A percentile compares a stretch with the other conserved stretches of the same genome.
These are phyloP conservation scores for Quillaja saponaria DNA, from an alignment of 306 rosid genomes.

Conservation along the genomic window DNA sequence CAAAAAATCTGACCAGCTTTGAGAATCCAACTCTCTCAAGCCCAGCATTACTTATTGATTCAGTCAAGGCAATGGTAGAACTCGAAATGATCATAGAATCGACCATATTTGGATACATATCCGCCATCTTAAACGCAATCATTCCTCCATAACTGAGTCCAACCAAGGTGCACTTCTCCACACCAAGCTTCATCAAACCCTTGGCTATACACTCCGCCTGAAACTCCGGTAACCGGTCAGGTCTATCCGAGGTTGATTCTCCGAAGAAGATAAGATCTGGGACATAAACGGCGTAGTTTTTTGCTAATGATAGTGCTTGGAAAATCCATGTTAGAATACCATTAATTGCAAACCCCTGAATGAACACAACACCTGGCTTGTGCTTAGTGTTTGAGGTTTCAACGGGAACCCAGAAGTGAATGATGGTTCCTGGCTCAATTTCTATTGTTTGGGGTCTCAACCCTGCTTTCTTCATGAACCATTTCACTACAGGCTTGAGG, in stretches of 20 bases:
- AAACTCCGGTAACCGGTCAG: conserved; percentile 39
- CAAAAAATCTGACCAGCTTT: conserved; percentile 38
- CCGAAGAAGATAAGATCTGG: conserved; percentile 51
- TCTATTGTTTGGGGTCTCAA: conserved; percentile 32
- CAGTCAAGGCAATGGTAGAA: conserved; percentile 36
- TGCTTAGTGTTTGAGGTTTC: not conserved
- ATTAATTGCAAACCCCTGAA: conserved; percentile 41
- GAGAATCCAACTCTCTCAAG: conserved; percentile 34
- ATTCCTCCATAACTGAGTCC: conserved; percentile 51
- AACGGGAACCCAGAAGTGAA: conserved; percentile 43
- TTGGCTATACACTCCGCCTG: conserved; percentile 48
- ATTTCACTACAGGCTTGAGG: conserved; percentile 8
- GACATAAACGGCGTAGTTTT: conserved; percentile 37
- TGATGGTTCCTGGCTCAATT: conserved; percentile 42
- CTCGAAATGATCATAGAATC: conserved; percentile 38
- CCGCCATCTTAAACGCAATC: conserved; percentile 48
- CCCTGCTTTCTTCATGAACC: conserved; percentile 29
- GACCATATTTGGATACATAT: conserved; percentile 41
- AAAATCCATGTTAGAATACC: conserved; percentile 48
- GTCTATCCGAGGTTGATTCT: conserved; percentile 35
- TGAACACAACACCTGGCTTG: conserved; percentile 31
- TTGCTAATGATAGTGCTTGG: conserved; percentile 38
- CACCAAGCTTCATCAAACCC: conserved; percentile 44
- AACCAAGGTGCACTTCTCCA: conserved; percentile 41
- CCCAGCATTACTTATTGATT: conserved; percentile 18